Percentiles rank a stretch among this genome's conserved stretches.
phyloP scores from a whole-genome alignment of 1,284 basidiomycete genomes.

The Heimioporus retisporus region DNA sequence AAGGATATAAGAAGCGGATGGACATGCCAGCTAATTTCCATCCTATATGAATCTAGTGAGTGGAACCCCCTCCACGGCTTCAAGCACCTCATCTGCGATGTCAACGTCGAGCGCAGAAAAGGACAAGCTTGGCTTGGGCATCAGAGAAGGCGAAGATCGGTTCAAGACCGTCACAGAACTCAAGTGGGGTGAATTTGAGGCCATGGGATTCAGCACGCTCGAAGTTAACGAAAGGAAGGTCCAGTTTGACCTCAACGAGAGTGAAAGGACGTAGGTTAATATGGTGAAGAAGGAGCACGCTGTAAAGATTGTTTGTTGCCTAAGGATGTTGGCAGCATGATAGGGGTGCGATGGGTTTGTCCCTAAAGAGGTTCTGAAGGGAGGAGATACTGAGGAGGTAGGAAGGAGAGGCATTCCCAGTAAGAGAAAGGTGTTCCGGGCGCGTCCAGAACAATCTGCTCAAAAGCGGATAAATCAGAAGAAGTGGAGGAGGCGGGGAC shows the following conservation, averaged over 20 bases:
- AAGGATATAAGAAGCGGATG: constrained; percentile 79
- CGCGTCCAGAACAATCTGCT: too few relatives aligned
- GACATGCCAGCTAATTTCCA: constrained; percentile 67
- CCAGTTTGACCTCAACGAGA: constrained; percentile 89
- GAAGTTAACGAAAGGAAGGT: constrained; percentile 71
- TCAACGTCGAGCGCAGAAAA: constrained; percentile 33
- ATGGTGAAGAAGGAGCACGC: constrained; percentile 2
- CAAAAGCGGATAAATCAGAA: too few relatives aligned
- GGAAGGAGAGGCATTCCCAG: too few relatives aligned
- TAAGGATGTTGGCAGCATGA: too few relatives aligned
- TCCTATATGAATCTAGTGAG: constrained; percentile 50
- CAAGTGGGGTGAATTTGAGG: constrained; percentile 91
- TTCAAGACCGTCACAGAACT: constrained; percentile 85
- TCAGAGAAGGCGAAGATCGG: constrained; percentile 64
- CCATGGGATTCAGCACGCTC: constrained; percentile 76
- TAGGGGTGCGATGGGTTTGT: too few relatives aligned
- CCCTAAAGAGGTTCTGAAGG: too few relatives aligned
- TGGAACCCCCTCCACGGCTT: constrained; percentile 36
- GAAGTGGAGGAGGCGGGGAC: too few relatives aligned
- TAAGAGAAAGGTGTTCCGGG: too few relatives aligned
- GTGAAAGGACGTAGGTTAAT: constrained; percentile 76
- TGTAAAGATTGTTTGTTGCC: too few relatives aligned
- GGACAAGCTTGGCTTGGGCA: constrained; percentile 32
- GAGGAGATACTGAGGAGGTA: too few relatives aligned
- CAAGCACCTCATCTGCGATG: constrained; percentile 39